phyloP scores from a whole-genome alignment of 805 yeast genomes.

The Sugiyamaella qingdaonensis region DNA sequence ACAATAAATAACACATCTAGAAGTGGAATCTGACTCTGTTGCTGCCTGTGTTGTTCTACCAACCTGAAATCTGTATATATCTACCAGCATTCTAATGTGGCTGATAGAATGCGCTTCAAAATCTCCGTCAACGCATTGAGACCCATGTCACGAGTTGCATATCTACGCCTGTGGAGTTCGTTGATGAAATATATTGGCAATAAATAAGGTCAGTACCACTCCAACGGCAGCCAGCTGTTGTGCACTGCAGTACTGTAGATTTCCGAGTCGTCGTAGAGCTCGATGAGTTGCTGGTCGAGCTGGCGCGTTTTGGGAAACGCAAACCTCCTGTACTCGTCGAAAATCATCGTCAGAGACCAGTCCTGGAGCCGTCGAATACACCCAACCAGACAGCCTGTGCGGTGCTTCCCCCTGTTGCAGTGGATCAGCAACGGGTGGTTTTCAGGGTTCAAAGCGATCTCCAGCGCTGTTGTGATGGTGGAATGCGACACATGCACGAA shows the following conservation, averaged over 20 bases:
- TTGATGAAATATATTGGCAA: not conserved
- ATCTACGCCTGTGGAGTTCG: too few relatives aligned
- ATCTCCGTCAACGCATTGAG: constrained; percentile 80
- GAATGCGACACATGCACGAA: constrained; percentile 63
- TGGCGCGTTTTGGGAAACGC: constrained; percentile 95
- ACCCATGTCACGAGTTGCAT: too few relatives aligned
- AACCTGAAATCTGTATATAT: too few relatives aligned
- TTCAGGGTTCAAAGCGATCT: constrained; percentile 73
- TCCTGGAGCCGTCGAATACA: constrained; percentile 82
- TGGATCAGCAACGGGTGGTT: constrained; percentile 92
- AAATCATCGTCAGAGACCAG: constrained; percentile 91
- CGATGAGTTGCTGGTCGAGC: constrained; percentile 92
- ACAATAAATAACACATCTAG: too few relatives aligned
- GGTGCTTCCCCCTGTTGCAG: constrained; percentile 93
- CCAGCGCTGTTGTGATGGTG: constrained; percentile 72
- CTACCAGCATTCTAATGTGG: too few relatives aligned
- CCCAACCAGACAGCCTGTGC: constrained; percentile 96
- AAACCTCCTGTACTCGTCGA: constrained; percentile 91
- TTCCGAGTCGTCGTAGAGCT: constrained; percentile 69
- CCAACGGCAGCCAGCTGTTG: constrained; percentile 60
- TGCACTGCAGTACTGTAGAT: constrained; percentile 52
- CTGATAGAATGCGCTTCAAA: constrained; percentile 87
- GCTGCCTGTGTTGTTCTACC: too few relatives aligned
- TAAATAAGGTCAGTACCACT: constrained; percentile 42
- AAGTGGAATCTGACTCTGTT: too few relatives aligned